These are phyloP conservation scores for Ceratocystis papillata DNA, from an alignment of 2,329 filamentous ascomycete genomes.

Conservation along the genomic window DNA sequence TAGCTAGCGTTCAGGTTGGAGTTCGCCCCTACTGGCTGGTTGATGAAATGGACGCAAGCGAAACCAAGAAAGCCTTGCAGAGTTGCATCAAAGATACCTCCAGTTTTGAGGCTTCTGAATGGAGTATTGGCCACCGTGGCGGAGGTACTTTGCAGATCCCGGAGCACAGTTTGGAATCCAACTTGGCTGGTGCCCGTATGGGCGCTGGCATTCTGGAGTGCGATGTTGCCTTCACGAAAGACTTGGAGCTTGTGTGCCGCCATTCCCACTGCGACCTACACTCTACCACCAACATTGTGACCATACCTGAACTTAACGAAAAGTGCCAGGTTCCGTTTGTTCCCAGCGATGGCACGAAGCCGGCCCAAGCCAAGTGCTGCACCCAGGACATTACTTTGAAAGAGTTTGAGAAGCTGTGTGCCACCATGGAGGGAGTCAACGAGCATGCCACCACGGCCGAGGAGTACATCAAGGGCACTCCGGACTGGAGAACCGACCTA, in stretches of 20 bases:
- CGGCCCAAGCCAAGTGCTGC: slow-evolving; percentile 56
- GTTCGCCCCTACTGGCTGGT: slow-evolving; percentile 55
- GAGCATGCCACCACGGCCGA: slow-evolving; percentile 45
- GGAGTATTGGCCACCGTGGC: slow-evolving; percentile 53
- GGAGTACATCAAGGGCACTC: slow-evolving; percentile 49
- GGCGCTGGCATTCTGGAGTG: slow-evolving; percentile 57
- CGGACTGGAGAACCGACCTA: slow-evolving; percentile 53
- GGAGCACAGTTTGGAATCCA: slow-evolving; percentile 51
- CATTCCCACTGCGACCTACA: slow-evolving; percentile 58
- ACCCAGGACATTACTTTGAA: slow-evolving; percentile 58
- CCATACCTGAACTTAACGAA: slow-evolving; percentile 48
- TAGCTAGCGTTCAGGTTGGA: slow-evolving; percentile 47
- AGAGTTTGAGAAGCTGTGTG: slow-evolving; percentile 58
- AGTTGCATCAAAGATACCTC: slow-evolving; percentile 42
- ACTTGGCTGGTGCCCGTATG: slow-evolving; percentile 54
- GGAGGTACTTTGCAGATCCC: slow-evolving; percentile 52
- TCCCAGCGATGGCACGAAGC: slow-evolving; percentile 41
- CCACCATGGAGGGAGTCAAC: slow-evolving; percentile 59
- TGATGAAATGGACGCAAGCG: slow-evolving; percentile 49
- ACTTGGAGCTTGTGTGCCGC: slow-evolving; percentile 55
- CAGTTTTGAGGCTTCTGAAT: slow-evolving; percentile 40
- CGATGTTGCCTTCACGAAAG: slow-evolving; percentile 56
- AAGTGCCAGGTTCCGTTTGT: slow-evolving; percentile 54
- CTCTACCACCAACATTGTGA: slow-evolving; percentile 57
- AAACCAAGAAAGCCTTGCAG: slow-evolving; percentile 48